Conservation (phyloP, 2,329 filamentous ascomycete species). For the Aspergillus clavatus region DNA sequence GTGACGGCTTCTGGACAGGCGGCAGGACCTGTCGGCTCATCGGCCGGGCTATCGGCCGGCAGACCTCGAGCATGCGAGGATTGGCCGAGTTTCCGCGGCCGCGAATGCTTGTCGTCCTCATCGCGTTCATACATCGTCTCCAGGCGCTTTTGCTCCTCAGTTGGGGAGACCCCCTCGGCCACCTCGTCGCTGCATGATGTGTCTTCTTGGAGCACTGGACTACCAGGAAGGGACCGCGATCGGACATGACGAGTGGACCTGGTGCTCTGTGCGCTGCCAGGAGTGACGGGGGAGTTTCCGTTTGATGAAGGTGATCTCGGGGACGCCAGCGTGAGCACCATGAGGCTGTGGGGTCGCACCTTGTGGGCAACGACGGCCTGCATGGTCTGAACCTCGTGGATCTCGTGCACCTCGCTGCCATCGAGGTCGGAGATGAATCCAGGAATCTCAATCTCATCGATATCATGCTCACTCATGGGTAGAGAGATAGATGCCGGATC, state of each 20-base stretch:
- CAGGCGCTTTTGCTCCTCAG: constrained; percentile 26
- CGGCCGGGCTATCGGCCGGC: background rate
- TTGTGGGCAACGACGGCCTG: constrained; percentile 35
- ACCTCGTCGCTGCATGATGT: constrained; percentile 12
- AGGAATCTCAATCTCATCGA: constrained; percentile 73
- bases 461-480: constrained; percentile 30
- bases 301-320: constrained; percentile 24
- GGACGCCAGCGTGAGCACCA: constrained; percentile 35
- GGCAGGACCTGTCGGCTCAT: background rate
- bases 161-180: constrained; percentile 20
- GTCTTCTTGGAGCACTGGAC: constrained; percentile 20
- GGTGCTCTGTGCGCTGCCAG: constrained; percentile 19
- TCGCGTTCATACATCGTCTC: constrained; percentile 37
- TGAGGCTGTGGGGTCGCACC: constrained; percentile 41
- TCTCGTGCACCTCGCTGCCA: constrained; percentile 41
- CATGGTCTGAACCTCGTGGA: constrained; percentile 30
- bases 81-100: background rate
- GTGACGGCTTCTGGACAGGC: constrained; percentile 16
- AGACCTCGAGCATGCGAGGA: background rate
- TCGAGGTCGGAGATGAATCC: constrained; percentile 61
- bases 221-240: constrained; percentile 49
- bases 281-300: constrained; percentile 22
- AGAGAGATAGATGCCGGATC: constrained; percentile 30
- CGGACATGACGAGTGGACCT: constrained; percentile 34
- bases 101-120: constrained; percentile 24